These are phyloP conservation scores for Saitoella complicata DNA, from an alignment of 805 yeast genomes.

Conservation along the genomic window DNA sequence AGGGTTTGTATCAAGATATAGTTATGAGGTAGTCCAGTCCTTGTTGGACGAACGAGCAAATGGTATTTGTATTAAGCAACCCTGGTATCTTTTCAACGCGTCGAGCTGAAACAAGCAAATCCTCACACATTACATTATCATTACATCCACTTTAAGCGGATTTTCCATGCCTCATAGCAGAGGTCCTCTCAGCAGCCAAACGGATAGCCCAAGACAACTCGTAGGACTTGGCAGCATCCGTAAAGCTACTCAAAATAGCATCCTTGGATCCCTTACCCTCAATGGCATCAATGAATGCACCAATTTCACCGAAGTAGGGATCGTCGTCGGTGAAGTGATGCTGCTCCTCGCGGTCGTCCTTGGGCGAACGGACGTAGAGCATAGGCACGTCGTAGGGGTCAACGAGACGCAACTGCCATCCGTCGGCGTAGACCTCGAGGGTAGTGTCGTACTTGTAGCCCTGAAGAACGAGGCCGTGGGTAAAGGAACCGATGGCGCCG, in stretches of 20 bases:
- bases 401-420: constrained; percentile 12
- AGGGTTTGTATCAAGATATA: no score
- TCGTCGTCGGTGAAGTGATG: constrained; percentile 1
- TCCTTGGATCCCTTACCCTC: neutral
- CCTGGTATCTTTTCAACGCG: no score
- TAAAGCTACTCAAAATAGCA: neutral
- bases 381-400: constrained; percentile 11
- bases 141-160: no score
- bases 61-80: no score
- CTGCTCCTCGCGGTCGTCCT: constrained; percentile 29
- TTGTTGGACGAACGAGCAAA: no score
- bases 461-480: constrained; percentile 12
- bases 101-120: no score
- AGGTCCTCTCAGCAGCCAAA: no score
- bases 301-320: constrained; percentile 1
- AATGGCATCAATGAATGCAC: neutral
- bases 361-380: constrained; percentile 14
- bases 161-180: no score
- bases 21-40: no score
- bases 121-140: no score
- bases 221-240: constrained; percentile 3
- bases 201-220: constrained; percentile 1
- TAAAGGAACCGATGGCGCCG: constrained; percentile 12
- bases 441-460: constrained; percentile 11
- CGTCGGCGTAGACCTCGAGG: constrained; percentile 12